Percentiles rank a stretch among this genome's conserved stretches.
Conservation (phyloP, 2,329 filamentous ascomycete genomes). For the Penicillium sp. region DNA sequence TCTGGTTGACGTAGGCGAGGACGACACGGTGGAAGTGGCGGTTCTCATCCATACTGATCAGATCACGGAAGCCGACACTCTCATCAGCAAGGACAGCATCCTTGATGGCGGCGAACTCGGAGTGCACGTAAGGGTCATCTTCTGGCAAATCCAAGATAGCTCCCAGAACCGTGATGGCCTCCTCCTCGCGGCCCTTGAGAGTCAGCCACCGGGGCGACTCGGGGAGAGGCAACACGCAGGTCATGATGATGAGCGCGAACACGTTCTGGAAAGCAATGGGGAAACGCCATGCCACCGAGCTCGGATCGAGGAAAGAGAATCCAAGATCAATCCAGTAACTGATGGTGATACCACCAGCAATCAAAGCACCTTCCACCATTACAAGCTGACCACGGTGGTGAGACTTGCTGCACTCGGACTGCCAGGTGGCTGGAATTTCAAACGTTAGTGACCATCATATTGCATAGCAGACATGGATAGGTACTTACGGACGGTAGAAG, state of each 20-base stretch:
- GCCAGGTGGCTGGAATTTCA: slow-evolving; percentile 12
- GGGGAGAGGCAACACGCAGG: slow-evolving; percentile 46
- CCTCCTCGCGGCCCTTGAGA: slow-evolving; percentile 50
- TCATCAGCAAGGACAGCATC: slow-evolving; percentile 47
- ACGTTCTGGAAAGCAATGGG: slow-evolving; percentile 55
- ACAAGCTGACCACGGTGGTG: slow-evolving; percentile 49
- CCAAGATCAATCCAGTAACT: slow-evolving; percentile 49
- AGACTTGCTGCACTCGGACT: slow-evolving; percentile 44
- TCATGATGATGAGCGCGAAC: slow-evolving; percentile 49
- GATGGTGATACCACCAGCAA: slow-evolving; percentile 46
- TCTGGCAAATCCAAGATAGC: slow-evolving; percentile 46
- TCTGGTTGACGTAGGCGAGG: slow-evolving; percentile 55
- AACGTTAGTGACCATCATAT: not conserved
- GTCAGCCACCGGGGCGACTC: slow-evolving; percentile 56
- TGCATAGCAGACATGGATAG: not conserved
- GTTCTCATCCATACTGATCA: slow-evolving; percentile 56
- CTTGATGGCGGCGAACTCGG: slow-evolving; percentile 49
- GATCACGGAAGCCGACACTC: slow-evolving; percentile 50
- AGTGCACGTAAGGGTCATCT: slow-evolving; percentile 41
- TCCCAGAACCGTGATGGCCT: slow-evolving; percentile 44
- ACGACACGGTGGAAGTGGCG: slow-evolving; percentile 54
- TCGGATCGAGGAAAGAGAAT: slow-evolving; percentile 49
- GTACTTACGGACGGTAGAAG: slow-evolving; percentile 50
- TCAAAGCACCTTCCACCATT: slow-evolving; percentile 49
- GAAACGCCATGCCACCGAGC: slow-evolving; percentile 48